Evolutionary conservation across 805 yeast species (phyloP).

Genomic region (Myxozyma sirexii): DNA sequence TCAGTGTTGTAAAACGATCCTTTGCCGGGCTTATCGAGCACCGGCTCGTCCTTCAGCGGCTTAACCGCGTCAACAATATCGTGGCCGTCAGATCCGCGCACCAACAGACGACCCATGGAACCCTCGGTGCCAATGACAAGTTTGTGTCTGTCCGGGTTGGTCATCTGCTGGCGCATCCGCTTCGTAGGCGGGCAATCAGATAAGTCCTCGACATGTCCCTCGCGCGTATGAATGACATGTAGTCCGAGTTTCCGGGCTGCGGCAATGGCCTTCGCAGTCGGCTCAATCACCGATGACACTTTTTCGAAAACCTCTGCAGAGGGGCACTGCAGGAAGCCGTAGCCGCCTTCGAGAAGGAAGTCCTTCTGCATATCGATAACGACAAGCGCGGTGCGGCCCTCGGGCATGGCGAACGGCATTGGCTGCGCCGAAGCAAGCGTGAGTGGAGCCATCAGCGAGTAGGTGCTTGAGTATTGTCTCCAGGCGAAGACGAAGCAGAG

Average conservation of each 20-base stretch:
- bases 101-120: conserved; percentile 42
- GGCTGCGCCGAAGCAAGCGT: conserved; percentile 24
- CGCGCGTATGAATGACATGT: conserved; percentile 43
- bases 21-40: conserved; percentile 44
- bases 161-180: conserved; percentile 37
- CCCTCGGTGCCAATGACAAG: conserved; percentile 41
- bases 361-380: conserved; percentile 45
- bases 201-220: conserved; percentile 41
- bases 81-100: conserved; percentile 43
- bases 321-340: conserved; percentile 39
- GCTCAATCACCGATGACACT: conserved; percentile 36
- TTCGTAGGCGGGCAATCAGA: conserved; percentile 42
- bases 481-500: neutral
- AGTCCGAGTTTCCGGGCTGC: conserved; percentile 41
- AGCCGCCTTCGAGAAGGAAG: conserved; percentile 41
- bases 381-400: conserved; percentile 38
- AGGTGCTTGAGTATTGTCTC: neutral
- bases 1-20: conserved; percentile 44
- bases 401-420: conserved; percentile 34
- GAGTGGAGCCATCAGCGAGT: conserved; percentile 23
- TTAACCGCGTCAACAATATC: conserved; percentile 42
- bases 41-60: conserved; percentile 39
- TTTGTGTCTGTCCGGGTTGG: conserved; percentile 34
- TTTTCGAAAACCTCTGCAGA: conserved; percentile 38
- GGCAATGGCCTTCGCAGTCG: conserved; percentile 36